phyloP scores from a whole-genome alignment of 179 eudicot genomes.

The Sideroxylon spinosum region DNA sequence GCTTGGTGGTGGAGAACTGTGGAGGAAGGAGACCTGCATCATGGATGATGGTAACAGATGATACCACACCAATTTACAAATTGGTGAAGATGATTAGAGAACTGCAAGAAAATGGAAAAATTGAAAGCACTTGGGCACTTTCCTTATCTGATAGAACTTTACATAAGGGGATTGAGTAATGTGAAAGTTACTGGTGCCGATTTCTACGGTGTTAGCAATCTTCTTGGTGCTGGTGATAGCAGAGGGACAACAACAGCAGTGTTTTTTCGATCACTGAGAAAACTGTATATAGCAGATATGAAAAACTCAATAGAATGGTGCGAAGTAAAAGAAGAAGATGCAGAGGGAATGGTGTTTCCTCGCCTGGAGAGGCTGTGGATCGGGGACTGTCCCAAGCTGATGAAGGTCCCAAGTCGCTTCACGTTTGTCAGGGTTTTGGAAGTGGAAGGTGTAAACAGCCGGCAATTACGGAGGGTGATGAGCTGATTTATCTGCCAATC shows the following conservation, averaged over 20 bases:
- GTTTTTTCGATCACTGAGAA: background rate
- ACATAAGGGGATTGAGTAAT: background rate
- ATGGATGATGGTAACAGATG: too few relatives aligned
- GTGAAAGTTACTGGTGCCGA: background rate
- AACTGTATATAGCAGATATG: background rate
- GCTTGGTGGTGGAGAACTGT: background rate
- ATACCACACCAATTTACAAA: background rate
- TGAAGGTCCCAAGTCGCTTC: background rate
- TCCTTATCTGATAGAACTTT: background rate
- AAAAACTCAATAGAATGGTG: background rate
- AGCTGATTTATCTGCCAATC: too few relatives aligned
- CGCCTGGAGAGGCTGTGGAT: background rate
- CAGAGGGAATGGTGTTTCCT: background rate
- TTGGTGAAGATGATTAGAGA: background rate
- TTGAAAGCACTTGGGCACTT: background rate
- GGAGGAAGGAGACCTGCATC: background rate
- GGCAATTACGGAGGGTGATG: too few relatives aligned
- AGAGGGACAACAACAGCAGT: background rate
- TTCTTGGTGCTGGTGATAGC: background rate
- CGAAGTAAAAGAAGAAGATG: background rate
- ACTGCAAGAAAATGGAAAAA: background rate
- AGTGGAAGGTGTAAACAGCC: background rate
- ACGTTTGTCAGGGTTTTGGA: background rate
- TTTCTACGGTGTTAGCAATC: background rate
- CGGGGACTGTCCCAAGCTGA: background rate